phyloP scores from a whole-genome alignment of 2,329 filamentous ascomycete species.

The Trichoderma cornu-damae region DNA sequence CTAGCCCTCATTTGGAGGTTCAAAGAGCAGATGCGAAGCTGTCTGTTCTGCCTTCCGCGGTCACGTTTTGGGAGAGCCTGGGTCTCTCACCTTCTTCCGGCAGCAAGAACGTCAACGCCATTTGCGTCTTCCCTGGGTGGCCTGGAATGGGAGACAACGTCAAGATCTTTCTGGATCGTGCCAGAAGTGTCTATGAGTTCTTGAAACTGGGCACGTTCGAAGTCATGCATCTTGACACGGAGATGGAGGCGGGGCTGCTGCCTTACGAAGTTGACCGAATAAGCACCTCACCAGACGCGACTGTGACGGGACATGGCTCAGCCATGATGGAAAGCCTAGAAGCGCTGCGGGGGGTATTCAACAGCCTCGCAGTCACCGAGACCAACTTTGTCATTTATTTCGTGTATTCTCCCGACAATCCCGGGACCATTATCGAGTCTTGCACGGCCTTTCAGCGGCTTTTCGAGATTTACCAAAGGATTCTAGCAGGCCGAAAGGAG shows the following conservation, averaged over 20 bases:
- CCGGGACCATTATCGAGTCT: conserved; percentile 60
- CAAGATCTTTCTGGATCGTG: conserved; percentile 59
- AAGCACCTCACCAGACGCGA: conserved; percentile 38
- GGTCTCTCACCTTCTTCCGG: conserved; percentile 68
- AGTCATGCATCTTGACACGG: conserved; percentile 40
- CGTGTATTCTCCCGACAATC: conserved; percentile 61
- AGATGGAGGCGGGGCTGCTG: conserved; percentile 43
- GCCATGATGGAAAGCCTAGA: conserved; percentile 46
- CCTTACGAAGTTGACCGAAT: conserved; percentile 47
- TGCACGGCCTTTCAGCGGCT: conserved; percentile 70
- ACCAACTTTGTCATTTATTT: conserved; percentile 72
- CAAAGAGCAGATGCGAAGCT: conserved; percentile 63
- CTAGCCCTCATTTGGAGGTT: conserved; percentile 66
- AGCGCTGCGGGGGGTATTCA: conserved; percentile 43
- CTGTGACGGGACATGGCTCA: conserved; percentile 41
- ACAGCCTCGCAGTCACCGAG: conserved; percentile 38
- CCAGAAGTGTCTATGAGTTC: conserved; percentile 67
- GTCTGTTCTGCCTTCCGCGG: conserved; percentile 67
- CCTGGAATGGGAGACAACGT: conserved; percentile 58
- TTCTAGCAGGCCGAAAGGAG: conserved; percentile 39
- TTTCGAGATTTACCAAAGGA: conserved; percentile 53
- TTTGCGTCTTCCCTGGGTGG: conserved; percentile 65
- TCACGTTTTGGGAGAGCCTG: conserved; percentile 77
- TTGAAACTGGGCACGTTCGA: conserved; percentile 65
- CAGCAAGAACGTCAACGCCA: conserved; percentile 63